Conservation (phyloP, 192 early-diverging fungal species). For the Podochytrium sp. region DNA sequence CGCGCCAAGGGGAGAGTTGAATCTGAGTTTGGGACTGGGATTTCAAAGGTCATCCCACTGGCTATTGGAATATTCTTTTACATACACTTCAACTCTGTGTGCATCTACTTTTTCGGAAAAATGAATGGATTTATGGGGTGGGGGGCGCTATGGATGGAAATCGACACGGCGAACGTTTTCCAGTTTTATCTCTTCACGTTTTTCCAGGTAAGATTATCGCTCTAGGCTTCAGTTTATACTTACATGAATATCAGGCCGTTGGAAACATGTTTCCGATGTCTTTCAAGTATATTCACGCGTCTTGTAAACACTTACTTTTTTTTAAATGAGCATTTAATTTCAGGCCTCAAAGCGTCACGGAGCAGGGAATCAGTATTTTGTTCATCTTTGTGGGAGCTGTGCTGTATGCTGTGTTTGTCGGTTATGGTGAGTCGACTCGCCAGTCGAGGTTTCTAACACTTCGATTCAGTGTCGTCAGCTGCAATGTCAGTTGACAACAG, state of each 20-base stretch:
- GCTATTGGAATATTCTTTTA: constrained; percentile 2
- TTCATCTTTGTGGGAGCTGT: constrained; percentile 14
- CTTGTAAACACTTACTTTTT: too few species aligned
- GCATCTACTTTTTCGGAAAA: constrained; percentile 13
- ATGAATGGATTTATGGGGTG: constrained; percentile 13
- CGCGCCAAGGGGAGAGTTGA: not conserved
- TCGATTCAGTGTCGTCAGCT: constrained; percentile 9
- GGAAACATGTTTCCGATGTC: constrained; percentile 37
- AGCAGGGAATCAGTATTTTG: not conserved
- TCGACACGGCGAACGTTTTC: not conserved
- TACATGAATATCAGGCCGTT: constrained; percentile 23
- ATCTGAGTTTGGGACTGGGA: not conserved
- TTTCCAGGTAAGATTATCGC: constrained; percentile 11
- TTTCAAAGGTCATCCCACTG: not conserved
- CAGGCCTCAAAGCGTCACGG: constrained; percentile 1
- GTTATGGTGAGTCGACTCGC: not conserved
- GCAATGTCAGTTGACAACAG: constrained; percentile 5
- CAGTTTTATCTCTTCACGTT: constrained; percentile 11
- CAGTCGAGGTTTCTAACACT: not conserved
- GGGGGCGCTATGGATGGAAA: not conserved
- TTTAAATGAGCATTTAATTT: too few species aligned
- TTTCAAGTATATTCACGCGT: too few species aligned
- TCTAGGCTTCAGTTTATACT: too few species aligned
- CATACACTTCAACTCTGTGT: constrained; percentile 35
- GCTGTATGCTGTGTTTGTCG: not conserved